phyloP scores from a whole-genome alignment of 2,329 filamentous ascomycete genomes.

The Colletotrichum simmondsii region DNA sequence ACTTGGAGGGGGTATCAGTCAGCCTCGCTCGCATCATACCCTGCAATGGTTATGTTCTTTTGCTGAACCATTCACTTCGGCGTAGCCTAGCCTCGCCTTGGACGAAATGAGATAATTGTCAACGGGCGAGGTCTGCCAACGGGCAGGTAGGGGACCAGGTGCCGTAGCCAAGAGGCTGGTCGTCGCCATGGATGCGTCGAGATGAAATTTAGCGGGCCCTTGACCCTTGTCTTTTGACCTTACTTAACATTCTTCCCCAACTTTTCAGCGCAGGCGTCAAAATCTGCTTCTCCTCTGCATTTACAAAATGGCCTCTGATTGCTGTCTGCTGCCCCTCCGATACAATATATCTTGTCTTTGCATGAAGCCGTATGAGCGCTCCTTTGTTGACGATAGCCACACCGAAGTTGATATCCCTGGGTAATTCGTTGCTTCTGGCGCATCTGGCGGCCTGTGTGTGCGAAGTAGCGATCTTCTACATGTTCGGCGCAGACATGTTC shows the following conservation, averaged over 20 bases:
- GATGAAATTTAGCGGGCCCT: too few species aligned
- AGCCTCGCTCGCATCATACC: not conserved
- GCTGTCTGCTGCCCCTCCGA: too few species aligned
- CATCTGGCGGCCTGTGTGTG: constrained; percentile 8
- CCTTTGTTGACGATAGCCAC: not conserved
- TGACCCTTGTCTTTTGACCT: not conserved
- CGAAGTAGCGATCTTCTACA: not conserved
- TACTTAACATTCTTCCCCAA: not conserved
- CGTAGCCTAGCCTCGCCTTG: not conserved
- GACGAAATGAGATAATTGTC: not conserved
- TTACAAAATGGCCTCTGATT: too few species aligned
- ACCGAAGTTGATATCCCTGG: not conserved
- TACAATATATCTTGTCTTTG: too few species aligned
- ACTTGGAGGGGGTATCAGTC: not conserved
- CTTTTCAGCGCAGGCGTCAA: not conserved
- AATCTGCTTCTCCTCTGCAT: not conserved
- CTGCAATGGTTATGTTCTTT: not conserved
- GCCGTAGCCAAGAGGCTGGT: not conserved
- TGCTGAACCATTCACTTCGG: not conserved
- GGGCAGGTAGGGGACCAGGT: not conserved
- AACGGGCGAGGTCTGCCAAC: not conserved
- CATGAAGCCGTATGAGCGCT: not conserved
- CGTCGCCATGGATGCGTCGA: too few species aligned
- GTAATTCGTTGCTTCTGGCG: not conserved
- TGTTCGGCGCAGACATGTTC: constrained; percentile 2